These are phyloP conservation scores for Tylopilus vinaceipallidus DNA, from an alignment of 768 basidiomycete genomes.

Conservation along the genomic window DNA sequence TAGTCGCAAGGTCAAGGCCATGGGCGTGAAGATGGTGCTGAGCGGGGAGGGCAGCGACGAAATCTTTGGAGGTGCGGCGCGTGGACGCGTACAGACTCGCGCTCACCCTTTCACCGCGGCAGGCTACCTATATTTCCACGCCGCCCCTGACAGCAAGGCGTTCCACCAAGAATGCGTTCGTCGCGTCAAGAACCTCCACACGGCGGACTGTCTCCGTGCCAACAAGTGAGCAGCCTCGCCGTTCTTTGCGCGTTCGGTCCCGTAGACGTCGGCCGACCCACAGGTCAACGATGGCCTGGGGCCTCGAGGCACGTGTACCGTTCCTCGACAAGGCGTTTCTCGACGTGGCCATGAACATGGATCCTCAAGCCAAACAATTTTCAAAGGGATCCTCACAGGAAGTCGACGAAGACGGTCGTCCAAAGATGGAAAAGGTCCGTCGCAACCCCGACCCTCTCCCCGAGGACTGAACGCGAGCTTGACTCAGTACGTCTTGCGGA, in stretches of 20 bases:
- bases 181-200: constrained; percentile 97
- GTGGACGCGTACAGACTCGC: not conserved
- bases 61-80: constrained; percentile 80
- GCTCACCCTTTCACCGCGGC: constrained; percentile 1
- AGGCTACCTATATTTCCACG: constrained; percentile 99
- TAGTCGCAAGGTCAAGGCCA: constrained; percentile 97
- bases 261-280: constrained; percentile 6
- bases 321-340: constrained; percentile 98
- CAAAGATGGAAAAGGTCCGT: constrained; percentile 91
- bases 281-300: constrained; percentile 99
- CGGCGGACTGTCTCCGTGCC: constrained; percentile 93
- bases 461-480: constrained; percentile 6
- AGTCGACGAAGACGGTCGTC: constrained; percentile 80
- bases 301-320: constrained; percentile 96
- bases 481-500: constrained; percentile 84
- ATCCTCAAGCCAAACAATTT: constrained; percentile 88
- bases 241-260: not conserved
- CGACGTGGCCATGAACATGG: constrained; percentile 88
- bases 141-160: constrained; percentile 81
- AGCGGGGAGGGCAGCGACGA: constrained; percentile 98
- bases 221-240: constrained; percentile 72
- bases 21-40: constrained; percentile 99
- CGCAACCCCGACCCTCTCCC: constrained; percentile 1
- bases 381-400: constrained; percentile 72
- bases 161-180: constrained; percentile 96